Evolutionary conservation across 2,329 filamentous ascomycete species (phyloP).

Genomic region (Cercospora beticola): DNA sequence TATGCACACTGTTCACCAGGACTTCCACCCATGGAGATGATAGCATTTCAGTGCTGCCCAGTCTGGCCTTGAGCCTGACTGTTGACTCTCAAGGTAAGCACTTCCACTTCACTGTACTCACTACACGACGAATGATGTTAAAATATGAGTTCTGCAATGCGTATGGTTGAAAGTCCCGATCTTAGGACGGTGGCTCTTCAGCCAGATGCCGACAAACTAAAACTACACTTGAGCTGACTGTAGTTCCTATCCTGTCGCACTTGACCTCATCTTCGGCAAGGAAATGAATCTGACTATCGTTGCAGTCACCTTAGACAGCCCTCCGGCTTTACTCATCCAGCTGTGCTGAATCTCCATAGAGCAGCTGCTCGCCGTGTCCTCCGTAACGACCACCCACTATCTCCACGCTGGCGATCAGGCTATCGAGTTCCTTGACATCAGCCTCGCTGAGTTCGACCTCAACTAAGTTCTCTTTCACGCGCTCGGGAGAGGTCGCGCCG

Average conservation of each 20-base stretch:
- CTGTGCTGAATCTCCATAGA: conserved; percentile 33
- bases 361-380: conserved; percentile 23
- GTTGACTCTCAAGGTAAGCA: not conserved
- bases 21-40: not conserved
- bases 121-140: conserved; percentile 42
- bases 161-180: conserved; percentile 36
- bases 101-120: not conserved
- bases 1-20: not conserved
- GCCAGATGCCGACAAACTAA: conserved; percentile 46
- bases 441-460: conserved; percentile 46
- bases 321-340: conserved; percentile 17
- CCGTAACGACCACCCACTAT: conserved; percentile 46
- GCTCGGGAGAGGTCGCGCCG: conserved; percentile 40
- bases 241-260: not conserved
- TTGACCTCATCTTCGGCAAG: not conserved
- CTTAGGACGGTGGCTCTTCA: conserved; percentile 26
- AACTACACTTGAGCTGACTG: conserved; percentile 52
- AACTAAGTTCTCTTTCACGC: conserved; percentile 44
- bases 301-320: not conserved
- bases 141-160: conserved; percentile 53
- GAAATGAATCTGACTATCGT: not conserved
- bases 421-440: conserved; percentile 53
- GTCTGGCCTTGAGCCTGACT: not conserved
- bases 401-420: conserved; percentile 50
- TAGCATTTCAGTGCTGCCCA: not conserved